phyloP scores from a whole-genome alignment of 441 rosid species.

The Daphne laureola region DNA sequence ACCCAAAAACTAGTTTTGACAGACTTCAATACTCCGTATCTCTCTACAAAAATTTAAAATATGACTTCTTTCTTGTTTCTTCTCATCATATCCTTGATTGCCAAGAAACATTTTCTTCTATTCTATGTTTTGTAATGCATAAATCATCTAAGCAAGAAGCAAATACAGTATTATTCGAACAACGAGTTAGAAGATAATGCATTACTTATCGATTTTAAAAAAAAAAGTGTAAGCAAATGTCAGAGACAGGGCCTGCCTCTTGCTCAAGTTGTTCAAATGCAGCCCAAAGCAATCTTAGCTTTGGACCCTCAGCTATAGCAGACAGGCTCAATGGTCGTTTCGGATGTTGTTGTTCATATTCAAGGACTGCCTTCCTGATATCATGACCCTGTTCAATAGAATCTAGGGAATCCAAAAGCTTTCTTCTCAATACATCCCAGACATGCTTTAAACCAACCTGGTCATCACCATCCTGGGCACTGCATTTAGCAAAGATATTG shows the following conservation, averaged over 20 bases:
- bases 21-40: too few species aligned
- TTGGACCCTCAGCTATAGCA: slow-evolving; percentile 66
- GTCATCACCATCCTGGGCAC: slow-evolving; percentile 33
- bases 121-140: background rate
- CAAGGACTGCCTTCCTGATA: slow-evolving; percentile 33
- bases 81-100: too few species aligned
- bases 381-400: slow-evolving; percentile 33
- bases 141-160: background rate
- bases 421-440: slow-evolving; percentile 62
- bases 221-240: slow-evolving; percentile 11
- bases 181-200: slow-evolving; percentile 19
- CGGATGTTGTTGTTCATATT: slow-evolving; percentile 33
- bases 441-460: slow-evolving; percentile 28
- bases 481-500: slow-evolving; percentile 18
- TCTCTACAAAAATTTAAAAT: too few species aligned
- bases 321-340: slow-evolving; percentile 54
- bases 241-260: slow-evolving; percentile 53
- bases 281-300: slow-evolving; percentile 65
- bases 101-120: background rate
- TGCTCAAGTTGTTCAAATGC: slow-evolving; percentile 65
- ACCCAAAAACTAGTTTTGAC: too few species aligned
- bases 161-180: background rate
- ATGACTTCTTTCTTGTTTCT: too few species aligned
- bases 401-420: slow-evolving; percentile 64
- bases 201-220: slow-evolving; percentile 10